Base-by-base conservation (phyloP, 2,329 filamentous ascomycete genomes). In the Pseudocercospora vitis region DNA sequence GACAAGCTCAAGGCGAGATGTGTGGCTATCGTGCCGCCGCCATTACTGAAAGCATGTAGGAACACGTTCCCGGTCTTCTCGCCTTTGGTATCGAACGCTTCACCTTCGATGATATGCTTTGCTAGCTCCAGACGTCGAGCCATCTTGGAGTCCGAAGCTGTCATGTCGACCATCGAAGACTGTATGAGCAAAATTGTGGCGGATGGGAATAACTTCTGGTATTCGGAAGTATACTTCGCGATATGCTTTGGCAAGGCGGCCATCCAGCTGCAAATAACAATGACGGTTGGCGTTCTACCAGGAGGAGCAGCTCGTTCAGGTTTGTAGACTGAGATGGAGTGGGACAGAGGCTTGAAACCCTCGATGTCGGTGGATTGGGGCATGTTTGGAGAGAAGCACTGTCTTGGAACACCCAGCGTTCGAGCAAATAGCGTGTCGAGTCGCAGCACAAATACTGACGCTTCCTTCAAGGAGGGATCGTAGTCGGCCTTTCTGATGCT, bases 41-140 rank as follows among this genome's bases (percentile, higher is more conserved):
- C 70, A 51, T 71, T 71, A 7, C 68, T 71, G 52, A 70, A 70
- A 18, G 59, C 55, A 53, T 71, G 69, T 4, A 70, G 55, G 8
- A 70, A 19, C 3, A 68, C 61, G 26, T 8, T 14, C 18, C 48
- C 26, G 4, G 33, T 18, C 33, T 37, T 37, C 32, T 37, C 33
- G 14, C 33, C 33, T 8, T 19, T 19, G 16, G 33, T 19, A 5
- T 37, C 33, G 11, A 37, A 19, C 2, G 33, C 33, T 7, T 37
- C 33, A 5, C 18, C 18, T 19, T 37, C 33, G 23, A 45, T 28
- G 11, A 28, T 24, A 11, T 45, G 14, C 7, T 24, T 28, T 45
- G 42, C 42, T 11, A 19, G 21, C 6, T 45, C 19, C 9, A 49
- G 12, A 16, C 29, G 46, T 19, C 37, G 18, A 18, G 42, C 47